phyloP scores from a whole-genome alignment of 106 monocot species.

The Acanthochlamys bracteata region DNA sequence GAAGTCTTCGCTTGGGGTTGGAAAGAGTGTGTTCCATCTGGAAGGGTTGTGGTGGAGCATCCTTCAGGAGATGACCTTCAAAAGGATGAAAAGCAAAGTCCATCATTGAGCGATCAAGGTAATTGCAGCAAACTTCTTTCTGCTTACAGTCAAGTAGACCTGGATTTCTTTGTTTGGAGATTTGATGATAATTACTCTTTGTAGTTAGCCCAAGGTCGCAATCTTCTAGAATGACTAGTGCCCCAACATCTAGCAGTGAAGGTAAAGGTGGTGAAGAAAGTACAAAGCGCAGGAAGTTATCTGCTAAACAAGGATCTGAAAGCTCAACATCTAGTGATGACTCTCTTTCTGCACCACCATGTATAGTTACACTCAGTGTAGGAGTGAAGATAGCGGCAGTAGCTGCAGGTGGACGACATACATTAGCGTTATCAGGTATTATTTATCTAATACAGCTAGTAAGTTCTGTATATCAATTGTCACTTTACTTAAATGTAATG shows the following conservation, averaged over 20 bases:
- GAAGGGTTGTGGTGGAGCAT: constrained; percentile 41
- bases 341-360: constrained; percentile 64
- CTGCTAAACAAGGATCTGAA: constrained; percentile 56
- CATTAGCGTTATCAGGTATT: constrained; percentile 85
- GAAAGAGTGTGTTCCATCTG: constrained; percentile 97
- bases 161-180: too few relatives aligned
- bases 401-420: constrained; percentile 94
- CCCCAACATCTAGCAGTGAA: constrained; percentile 24
- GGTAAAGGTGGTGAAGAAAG: constrained; percentile 43
- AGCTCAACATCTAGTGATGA: constrained; percentile 64
- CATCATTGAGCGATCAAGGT: constrained; percentile 50
- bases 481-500: neutral
- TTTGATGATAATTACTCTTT: too few relatives aligned
- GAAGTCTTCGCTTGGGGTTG: constrained; percentile 98
- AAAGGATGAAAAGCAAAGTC: constrained; percentile 47
- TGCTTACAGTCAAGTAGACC: too few relatives aligned
- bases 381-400: constrained; percentile 58
- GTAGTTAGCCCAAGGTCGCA: constrained; percentile 65
- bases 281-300: constrained; percentile 61
- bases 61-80: constrained; percentile 24
- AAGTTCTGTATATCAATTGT: neutral
- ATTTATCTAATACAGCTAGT: neutral
- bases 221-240: constrained; percentile 23
- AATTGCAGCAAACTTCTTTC: too few relatives aligned
- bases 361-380: constrained; percentile 53